Conservation (phyloP, 305 asterid genomes). For the Plantago lanceolata region DNA sequence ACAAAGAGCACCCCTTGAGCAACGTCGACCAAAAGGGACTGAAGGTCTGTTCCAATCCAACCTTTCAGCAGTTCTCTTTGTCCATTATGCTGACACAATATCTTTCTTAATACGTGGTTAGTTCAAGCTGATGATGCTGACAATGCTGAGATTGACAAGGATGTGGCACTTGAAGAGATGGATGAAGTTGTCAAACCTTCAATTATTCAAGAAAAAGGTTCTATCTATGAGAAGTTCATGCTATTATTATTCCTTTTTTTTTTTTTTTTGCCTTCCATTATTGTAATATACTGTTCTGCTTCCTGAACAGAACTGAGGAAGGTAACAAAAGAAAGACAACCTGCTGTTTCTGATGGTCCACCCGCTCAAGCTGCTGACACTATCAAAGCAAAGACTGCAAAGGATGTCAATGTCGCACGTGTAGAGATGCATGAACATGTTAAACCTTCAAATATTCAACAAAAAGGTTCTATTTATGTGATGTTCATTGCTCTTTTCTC, state of each 20-base stretch:
- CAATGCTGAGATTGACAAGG: conserved; percentile 30
- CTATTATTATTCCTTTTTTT: conserved; percentile 3
- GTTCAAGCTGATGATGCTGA: conserved; percentile 40
- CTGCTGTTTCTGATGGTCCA: conserved; percentile 26
- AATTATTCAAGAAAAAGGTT: conserved; percentile 46
- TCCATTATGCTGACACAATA: not conserved
- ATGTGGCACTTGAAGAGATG: conserved; percentile 24
- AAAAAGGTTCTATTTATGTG: conserved; percentile 42
- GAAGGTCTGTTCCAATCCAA: conserved; percentile 41
- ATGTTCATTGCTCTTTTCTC: not conserved
- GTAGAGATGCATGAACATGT: conserved; percentile 31
- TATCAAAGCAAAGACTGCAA: conserved; percentile 30
- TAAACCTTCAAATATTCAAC: conserved; percentile 33
- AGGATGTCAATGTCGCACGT: conserved; percentile 28
- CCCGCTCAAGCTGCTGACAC: conserved; percentile 34
- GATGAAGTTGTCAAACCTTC: conserved; percentile 39
- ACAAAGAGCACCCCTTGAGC: conserved; percentile 79
- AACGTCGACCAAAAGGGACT: conserved; percentile 57
- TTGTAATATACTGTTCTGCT: conserved; percentile 15
- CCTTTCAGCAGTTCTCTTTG: not conserved
- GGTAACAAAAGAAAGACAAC: conserved; percentile 28
- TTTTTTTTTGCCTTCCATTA: not conserved
- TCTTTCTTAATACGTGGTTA: conserved; percentile 2
- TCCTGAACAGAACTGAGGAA: conserved; percentile 34
- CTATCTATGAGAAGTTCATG: conserved; percentile 16